phyloP scores from a whole-genome alignment of 768 basidiomycete genomes.

The Auricularia cornea region DNA sequence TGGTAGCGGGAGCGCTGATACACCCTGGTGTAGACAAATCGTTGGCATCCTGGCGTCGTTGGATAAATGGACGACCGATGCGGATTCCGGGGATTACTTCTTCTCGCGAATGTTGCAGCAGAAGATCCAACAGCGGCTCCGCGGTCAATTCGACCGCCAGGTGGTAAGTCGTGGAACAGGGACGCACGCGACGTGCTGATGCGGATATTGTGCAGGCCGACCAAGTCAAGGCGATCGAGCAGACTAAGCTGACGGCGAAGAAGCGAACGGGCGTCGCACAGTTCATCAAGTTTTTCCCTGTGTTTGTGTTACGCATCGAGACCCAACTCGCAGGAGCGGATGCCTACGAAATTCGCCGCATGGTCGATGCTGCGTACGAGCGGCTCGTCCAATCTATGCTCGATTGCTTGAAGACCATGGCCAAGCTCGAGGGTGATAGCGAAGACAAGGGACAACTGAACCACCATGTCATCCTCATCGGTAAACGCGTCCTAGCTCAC shows the following conservation, averaged over 20 bases:
- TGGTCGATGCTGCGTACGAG: constrained; percentile 79
- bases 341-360: constrained; percentile 64
- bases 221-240: constrained; percentile 81
- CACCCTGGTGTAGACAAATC: constrained; percentile 58
- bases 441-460: constrained; percentile 97
- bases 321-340: constrained; percentile 72
- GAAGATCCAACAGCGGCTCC: constrained; percentile 73
- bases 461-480: constrained; percentile 91
- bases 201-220: constrained; percentile 46
- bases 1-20: neutral
- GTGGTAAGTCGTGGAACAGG: constrained; percentile 25
- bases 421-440: constrained; percentile 85
- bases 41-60: constrained; percentile 73
- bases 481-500: constrained; percentile 36
- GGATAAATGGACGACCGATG: constrained; percentile 68
- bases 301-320: constrained; percentile 76
- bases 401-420: constrained; percentile 89
- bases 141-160: constrained; percentile 64
- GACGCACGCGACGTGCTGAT: neutral
- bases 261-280: constrained; percentile 88
- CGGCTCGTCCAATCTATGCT: constrained; percentile 86
- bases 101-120: constrained; percentile 68
- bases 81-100: constrained; percentile 61
- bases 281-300: constrained; percentile 89
- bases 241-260: constrained; percentile 85